Conservation (phyloP, 2,329 filamentous ascomycete genomes). For the Stagonosporopsis vannaccii region DNA sequence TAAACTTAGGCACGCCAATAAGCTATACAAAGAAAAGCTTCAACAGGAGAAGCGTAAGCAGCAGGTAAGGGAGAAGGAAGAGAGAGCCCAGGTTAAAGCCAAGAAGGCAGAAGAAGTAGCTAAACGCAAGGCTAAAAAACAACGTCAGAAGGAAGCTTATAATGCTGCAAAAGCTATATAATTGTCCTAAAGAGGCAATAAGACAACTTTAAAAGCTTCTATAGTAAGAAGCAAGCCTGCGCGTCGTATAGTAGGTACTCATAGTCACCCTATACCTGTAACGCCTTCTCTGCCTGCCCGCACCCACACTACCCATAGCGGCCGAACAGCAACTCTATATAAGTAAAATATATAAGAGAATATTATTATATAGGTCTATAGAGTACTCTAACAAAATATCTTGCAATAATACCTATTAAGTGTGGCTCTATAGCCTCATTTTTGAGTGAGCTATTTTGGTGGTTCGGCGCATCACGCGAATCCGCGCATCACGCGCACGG, state of each 20-base stretch:
- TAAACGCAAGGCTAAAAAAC: too few relatives aligned
- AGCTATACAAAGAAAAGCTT: constrained; percentile 1
- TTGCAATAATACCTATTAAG: constrained; percentile 23
- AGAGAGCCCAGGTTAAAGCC: not conserved
- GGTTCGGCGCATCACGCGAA: too few relatives aligned
- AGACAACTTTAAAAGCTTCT: not conserved
- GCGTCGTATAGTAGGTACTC: not conserved
- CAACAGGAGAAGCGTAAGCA: not conserved
- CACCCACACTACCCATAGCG: too few relatives aligned
- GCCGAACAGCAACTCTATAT: not conserved
- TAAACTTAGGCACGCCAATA: not conserved
- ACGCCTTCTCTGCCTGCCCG: not conserved
- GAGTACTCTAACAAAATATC: not conserved
- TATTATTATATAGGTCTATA: not conserved
- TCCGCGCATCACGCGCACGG: too few relatives aligned
- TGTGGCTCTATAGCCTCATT: too few relatives aligned
- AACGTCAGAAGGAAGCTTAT: too few relatives aligned
- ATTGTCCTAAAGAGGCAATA: not conserved
- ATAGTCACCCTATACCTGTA: not conserved
- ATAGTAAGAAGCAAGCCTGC: not conserved
- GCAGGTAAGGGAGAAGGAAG: not conserved
- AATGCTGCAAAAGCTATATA: too few relatives aligned
- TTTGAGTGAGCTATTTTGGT: too few relatives aligned
- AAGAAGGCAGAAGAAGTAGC: too few relatives aligned
- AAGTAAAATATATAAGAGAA: not conserved